Conservation (phyloP, 1,139 yeast genomes). For the Debaryomyces sp. region DNA sequence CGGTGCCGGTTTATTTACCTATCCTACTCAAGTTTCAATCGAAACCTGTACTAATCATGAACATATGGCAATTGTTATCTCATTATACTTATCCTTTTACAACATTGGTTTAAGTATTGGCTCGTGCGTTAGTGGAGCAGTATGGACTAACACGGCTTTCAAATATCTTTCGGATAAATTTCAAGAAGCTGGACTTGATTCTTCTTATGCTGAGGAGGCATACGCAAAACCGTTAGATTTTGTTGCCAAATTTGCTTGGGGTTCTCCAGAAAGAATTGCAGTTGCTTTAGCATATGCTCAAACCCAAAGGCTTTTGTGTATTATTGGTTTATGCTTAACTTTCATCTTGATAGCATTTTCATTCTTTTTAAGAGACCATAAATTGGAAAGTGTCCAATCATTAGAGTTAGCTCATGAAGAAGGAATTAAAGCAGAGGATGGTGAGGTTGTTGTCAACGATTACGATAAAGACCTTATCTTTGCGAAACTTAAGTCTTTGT, state of each 20-base stretch:
- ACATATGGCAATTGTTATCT: slow-evolving; percentile 63
- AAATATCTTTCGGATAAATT: slow-evolving; percentile 17
- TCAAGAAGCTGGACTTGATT: slow-evolving; percentile 14
- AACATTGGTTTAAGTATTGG: slow-evolving; percentile 60
- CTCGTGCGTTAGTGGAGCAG: slow-evolving; percentile 64
- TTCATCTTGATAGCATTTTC: slow-evolving; percentile 51
- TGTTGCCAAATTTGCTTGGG: slow-evolving; percentile 54
- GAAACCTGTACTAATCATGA: slow-evolving; percentile 65
- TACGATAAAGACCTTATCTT: slow-evolving; percentile 36
- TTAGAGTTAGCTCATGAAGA: slow-evolving; percentile 24
- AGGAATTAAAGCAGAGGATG: slow-evolving; percentile 28
- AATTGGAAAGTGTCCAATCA: slow-evolving; percentile 42
- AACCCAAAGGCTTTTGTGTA: slow-evolving; percentile 59
- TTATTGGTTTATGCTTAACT: slow-evolving; percentile 59
- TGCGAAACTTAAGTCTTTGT: not conserved
- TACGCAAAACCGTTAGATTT: slow-evolving; percentile 56
- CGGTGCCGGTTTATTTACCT: slow-evolving; percentile 73
- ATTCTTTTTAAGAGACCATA: slow-evolving; percentile 60
- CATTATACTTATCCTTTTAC: slow-evolving; percentile 56
- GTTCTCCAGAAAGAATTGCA: slow-evolving; percentile 57
- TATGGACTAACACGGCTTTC: slow-evolving; percentile 52
- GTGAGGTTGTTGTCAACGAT: slow-evolving; percentile 43
- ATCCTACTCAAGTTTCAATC: slow-evolving; percentile 68
- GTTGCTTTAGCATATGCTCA: slow-evolving; percentile 60
- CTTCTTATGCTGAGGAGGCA: slow-evolving; percentile 44